Evolutionary conservation across 1,139 yeast species (phyloP).

Genomic region (Maudiozyma humilis): DNA sequence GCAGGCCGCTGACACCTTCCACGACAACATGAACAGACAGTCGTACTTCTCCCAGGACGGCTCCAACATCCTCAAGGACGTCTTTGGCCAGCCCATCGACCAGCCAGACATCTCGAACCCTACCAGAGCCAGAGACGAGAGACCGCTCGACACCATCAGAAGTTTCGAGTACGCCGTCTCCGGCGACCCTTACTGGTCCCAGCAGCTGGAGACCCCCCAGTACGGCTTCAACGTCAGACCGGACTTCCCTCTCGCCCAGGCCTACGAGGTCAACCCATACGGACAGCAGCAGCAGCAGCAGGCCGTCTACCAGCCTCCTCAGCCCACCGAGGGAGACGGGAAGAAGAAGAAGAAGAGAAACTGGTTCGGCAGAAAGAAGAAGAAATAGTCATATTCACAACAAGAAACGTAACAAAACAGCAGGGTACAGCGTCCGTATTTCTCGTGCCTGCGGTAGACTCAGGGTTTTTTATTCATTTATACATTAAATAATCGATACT

Average conservation of each 20-base stretch:
- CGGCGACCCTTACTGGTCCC: constrained; percentile 71
- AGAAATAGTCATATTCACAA: constrained; percentile 3
- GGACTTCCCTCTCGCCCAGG: constrained; percentile 38
- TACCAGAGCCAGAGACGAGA: constrained; percentile 82
- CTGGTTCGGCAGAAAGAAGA: constrained; percentile 65
- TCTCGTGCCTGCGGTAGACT: too few relatives aligned
- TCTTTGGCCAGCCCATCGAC: constrained; percentile 71
- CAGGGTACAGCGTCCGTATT: too few relatives aligned
- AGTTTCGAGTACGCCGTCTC: constrained; percentile 89
- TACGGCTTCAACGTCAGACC: constrained; percentile 72
- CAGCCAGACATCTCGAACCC: constrained; percentile 89
- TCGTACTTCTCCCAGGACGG: constrained; percentile 27
- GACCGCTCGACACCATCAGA: constrained; percentile 93
- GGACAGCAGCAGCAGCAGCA: constrained; percentile 32
- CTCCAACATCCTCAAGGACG: constrained; percentile 47
- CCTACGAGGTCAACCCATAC: constrained; percentile 31
- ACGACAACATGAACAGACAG: constrained; percentile 30
- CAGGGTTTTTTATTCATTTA: too few relatives aligned
- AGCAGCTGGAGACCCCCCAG: constrained; percentile 67
- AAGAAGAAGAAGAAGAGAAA: constrained; percentile 64
- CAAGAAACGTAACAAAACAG: not conserved
- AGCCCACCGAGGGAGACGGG: constrained; percentile 35
- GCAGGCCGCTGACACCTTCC: constrained; percentile 42
- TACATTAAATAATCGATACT: too few relatives aligned
- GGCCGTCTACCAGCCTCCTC: constrained; percentile 56